These are phyloP conservation scores for Bombardia bombarda DNA, from an alignment of 495 filamentous ascomycete genomes.

Conservation along the genomic window DNA sequence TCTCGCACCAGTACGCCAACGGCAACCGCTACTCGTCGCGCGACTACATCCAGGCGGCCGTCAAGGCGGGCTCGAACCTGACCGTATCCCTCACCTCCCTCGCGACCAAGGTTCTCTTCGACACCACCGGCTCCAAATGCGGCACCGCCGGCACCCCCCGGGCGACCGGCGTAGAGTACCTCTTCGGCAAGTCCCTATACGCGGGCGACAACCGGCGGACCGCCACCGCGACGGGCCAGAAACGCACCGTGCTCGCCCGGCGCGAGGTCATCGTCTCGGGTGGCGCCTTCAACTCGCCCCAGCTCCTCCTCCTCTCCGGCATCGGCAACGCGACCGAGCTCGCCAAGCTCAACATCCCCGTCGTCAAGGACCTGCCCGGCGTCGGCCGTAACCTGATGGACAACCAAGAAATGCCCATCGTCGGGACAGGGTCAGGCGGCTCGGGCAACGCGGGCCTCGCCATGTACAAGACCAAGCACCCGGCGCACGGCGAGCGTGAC, in stretches of 20 bases:
- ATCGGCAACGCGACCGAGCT: slow-evolving; percentile 29
- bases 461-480: slow-evolving; percentile 28
- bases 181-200: slow-evolving; percentile 27
- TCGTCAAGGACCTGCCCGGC: slow-evolving; percentile 40
- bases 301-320: slow-evolving; percentile 40
- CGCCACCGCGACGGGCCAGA: slow-evolving; percentile 23
- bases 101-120: slow-evolving; percentile 26
- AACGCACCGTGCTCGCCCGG: slow-evolving; percentile 25
- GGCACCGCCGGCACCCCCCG: slow-evolving; percentile 11
- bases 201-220: slow-evolving; percentile 19
- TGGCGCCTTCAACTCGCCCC: slow-evolving; percentile 44
- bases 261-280: slow-evolving; percentile 48
- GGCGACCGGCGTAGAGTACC: slow-evolving; percentile 26
- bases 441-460: slow-evolving; percentile 19
- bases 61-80: slow-evolving; percentile 17
- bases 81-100: slow-evolving; percentile 28
- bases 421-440: slow-evolving; percentile 20
- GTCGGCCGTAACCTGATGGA: slow-evolving; percentile 51
- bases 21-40: slow-evolving; percentile 28
- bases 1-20: slow-evolving; percentile 25
- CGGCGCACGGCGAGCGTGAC: slow-evolving; percentile 28
- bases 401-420: slow-evolving; percentile 35
- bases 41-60: slow-evolving; percentile 26
- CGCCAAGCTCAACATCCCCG: slow-evolving; percentile 29
- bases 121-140: slow-evolving; percentile 16